Base-by-base conservation (phyloP, 164 flowering plant species). In the Tetracentron sinense region DNA sequence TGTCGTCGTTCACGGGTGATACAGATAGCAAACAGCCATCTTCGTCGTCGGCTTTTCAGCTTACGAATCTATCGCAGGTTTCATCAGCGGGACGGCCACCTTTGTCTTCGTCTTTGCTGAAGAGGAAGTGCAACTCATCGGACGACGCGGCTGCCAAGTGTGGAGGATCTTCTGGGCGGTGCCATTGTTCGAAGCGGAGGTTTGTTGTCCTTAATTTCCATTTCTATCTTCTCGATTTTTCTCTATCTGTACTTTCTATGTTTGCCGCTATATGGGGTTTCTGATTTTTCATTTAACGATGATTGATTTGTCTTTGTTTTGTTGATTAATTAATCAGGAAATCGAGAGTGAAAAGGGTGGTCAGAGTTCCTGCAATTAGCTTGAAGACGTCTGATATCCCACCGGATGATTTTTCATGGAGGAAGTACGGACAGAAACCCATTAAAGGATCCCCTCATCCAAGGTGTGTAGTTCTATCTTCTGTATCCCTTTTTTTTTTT, bases 401-500 rank as follows among this genome's bases (percentile, higher is more conserved):
- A 49, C 91, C 92, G 4, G 98, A 92, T 49, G 98, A 89, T 72
- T 92, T 72, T 67, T 92, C 98, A 0, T 92, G 98, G 98, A 85
- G 98, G 62, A 92, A 92, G 69, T 92, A 92, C 58, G 98, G 98
- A 3, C 98, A 92, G 66, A 92, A 92, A 58, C 98, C 98, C 35
- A 92, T 92, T 44, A 92, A 92, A 70, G 98, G 98, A 29, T 92
- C 98, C 44, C 96, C 98, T 7, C 95, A 92, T 73, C 98, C 98
- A 44, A 86, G 98, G 98, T 90, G 69, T 38, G 27, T 58, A 27
- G 19, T 6, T 19, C 8, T 4, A 7, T 23, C 20, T 4, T 7
- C n/a, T n/a, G n/a, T n/a, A n/a, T n/a, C n/a, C n/a, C n/a, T n/a
- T n/a, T n/a, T n/a, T n/a, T n/a, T n/a, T n/a, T n/a, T n/a, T n/a